Percentiles rank a stretch among this genome's conserved stretches.
Conservation (phyloP, 352 stramenopile genomes). For the Pythium apleroticum region DNA sequence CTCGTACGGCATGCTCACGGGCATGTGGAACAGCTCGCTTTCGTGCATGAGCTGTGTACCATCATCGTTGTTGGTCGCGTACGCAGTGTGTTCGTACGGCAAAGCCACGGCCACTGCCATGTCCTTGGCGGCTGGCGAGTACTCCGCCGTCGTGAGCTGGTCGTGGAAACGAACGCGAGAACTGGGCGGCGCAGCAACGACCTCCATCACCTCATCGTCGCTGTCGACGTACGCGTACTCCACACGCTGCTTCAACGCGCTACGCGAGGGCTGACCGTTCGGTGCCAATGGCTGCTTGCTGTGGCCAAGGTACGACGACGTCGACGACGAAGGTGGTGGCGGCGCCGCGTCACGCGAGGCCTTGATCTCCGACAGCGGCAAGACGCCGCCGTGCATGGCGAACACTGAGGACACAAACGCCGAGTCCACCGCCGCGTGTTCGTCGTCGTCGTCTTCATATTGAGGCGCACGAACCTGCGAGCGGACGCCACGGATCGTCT, state of each 20-base stretch:
- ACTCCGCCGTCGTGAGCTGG: slow-evolving; percentile 2
- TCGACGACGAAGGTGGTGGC: slow-evolving; percentile 2
- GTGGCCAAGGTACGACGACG: not conserved
- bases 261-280: slow-evolving; percentile 10
- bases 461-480: not conserved
- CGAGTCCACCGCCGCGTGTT: not conserved
- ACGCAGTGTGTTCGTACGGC: not conserved
- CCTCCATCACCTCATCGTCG: not conserved
- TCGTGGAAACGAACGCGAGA: slow-evolving; percentile 39
- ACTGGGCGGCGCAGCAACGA: slow-evolving; percentile 39
- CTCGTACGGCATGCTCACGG: not conserved
- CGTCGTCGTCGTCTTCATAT: not conserved
- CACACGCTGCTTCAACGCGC: slow-evolving; percentile 11
- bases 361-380: slow-evolving; percentile 16
- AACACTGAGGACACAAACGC: slow-evolving; percentile 17
- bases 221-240: not conserved
- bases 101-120: slow-evolving; percentile 11
- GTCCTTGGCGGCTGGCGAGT: slow-evolving; percentile 11
- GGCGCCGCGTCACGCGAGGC: not conserved
- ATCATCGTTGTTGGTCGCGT: slow-evolving; percentile 1
- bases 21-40: not conserved
- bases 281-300: slow-evolving; percentile 7
- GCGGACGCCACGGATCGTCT: not conserved
- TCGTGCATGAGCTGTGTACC: not conserved
- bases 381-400: slow-evolving; percentile 1